Conservation (phyloP, 495 filamentous ascomycete species). For the Darksidea phi region DNA sequence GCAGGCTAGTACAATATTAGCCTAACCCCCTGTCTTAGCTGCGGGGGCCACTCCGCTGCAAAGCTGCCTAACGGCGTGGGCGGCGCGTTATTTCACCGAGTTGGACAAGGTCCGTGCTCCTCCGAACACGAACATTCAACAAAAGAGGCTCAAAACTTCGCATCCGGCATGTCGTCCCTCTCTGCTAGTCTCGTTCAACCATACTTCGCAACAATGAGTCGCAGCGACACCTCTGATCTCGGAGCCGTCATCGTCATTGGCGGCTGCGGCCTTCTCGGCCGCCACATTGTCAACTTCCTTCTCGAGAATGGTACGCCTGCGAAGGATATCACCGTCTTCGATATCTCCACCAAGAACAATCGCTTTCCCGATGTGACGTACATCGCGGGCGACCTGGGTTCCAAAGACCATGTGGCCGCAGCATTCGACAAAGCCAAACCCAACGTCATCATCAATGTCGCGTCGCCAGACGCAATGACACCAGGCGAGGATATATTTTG, state of each 20-base stretch:
- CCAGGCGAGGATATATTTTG: not conserved
- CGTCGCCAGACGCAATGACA: constrained; percentile 10
- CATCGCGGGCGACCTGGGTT: not conserved
- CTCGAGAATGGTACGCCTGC: constrained; percentile 1
- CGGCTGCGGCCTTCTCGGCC: constrained; percentile 12
- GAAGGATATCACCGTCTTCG: constrained; percentile 8
- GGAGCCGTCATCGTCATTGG: constrained; percentile 8
- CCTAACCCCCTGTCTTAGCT: too few species aligned
- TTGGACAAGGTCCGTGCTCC: too few species aligned
- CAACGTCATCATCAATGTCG: constrained; percentile 8
- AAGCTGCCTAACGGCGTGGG: too few species aligned
- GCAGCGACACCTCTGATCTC: too few species aligned
- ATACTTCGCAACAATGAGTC: too few species aligned
- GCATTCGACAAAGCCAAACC: constrained; percentile 1
- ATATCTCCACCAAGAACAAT: constrained; percentile 8
- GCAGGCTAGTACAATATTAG: too few species aligned
- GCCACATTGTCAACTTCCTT: constrained; percentile 14
- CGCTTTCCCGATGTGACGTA: constrained; percentile 1
- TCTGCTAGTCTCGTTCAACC: too few species aligned
- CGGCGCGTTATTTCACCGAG: too few species aligned
- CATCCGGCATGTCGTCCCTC: too few species aligned
- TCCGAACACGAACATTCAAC: too few species aligned
- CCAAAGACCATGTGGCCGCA: not conserved
- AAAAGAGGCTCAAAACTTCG: too few species aligned
- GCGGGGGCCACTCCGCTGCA: too few species aligned